Evolutionary conservation across 2,329 filamentous ascomycete genomes (phyloP).

Genomic region (Alternaria viburni): DNA sequence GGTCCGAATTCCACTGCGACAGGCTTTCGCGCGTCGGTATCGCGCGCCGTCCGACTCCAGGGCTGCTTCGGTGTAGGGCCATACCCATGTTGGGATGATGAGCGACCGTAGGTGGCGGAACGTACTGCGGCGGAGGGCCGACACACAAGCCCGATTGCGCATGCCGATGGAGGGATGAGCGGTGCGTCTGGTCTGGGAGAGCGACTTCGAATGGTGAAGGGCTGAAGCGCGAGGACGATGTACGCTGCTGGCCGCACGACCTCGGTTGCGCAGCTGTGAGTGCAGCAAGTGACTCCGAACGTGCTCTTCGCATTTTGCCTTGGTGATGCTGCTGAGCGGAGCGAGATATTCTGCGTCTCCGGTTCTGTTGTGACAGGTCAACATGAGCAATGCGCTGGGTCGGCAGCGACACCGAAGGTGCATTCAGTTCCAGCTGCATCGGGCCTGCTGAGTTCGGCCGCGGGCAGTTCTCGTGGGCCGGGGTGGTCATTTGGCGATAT

Average conservation of each 20-base stretch:
- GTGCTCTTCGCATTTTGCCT: background rate
- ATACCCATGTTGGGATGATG: background rate
- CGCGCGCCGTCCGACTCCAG: background rate
- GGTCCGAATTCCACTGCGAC: conserved; percentile 32
- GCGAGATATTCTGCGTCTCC: background rate
- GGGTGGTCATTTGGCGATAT: conserved; percentile 1
- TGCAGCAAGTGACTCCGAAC: conserved; percentile 3
- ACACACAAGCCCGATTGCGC: background rate
- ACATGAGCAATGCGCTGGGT: background rate
- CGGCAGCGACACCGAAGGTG: background rate
- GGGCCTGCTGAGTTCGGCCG: background rate
- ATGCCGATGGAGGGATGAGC: background rate
- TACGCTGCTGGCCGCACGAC: background rate
- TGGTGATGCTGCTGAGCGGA: background rate
- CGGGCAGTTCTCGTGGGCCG: background rate
- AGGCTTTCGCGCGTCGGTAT: conserved; percentile 27
- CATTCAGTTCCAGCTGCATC: background rate
- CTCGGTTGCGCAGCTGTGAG: background rate
- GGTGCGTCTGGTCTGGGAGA: background rate
- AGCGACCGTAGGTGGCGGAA: rapidly evolving
- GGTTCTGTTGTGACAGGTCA: background rate
- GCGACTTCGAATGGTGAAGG: background rate
- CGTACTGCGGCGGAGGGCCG: background rate
- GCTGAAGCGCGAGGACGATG: background rate
- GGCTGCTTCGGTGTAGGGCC: background rate